Percentiles rank a stretch among this genome's conserved stretches.
These are phyloP conservation scores for Apophysomyces ossiformis DNA, from an alignment of 371 early-diverging fungal species.

Conservation along the genomic window DNA sequence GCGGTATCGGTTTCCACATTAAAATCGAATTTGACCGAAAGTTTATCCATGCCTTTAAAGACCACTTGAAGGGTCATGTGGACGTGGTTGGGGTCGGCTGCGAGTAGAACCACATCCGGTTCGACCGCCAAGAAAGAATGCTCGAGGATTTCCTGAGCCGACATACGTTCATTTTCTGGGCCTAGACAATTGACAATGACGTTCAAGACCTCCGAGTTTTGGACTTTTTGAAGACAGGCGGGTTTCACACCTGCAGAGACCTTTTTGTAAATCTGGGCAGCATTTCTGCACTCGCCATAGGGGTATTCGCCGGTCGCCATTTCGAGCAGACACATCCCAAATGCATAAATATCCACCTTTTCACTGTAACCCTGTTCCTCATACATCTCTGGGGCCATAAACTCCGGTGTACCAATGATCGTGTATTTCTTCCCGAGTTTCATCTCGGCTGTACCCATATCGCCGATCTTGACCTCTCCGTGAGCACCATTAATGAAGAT, in stretches of 20 bases:
- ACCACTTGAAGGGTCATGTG: constrained; percentile 83
- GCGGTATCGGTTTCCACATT: constrained; percentile 90
- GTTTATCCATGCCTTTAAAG: constrained; percentile 82
- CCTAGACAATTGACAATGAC: constrained; percentile 80
- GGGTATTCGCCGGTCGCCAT: constrained; percentile 92
- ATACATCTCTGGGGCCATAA: constrained; percentile 64
- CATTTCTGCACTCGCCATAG: constrained; percentile 87
- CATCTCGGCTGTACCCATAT: constrained; percentile 74
- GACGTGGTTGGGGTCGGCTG: constrained; percentile 65
- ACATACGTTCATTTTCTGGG: constrained; percentile 65
- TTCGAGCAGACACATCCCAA: constrained; percentile 92
- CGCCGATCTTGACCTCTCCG: constrained; percentile 92
- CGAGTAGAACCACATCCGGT: constrained; percentile 71
- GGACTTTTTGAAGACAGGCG: constrained; percentile 71
- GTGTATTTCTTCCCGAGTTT: constrained; percentile 63
- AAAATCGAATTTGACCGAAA: constrained; percentile 91
- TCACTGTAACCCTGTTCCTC: constrained; percentile 87
- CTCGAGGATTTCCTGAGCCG: constrained; percentile 81
- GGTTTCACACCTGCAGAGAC: constrained; percentile 84
- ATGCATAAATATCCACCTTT: constrained; percentile 92
- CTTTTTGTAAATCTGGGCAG: constrained; percentile 86
- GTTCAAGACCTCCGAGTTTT: constrained; percentile 71
- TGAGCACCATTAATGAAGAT: constrained; percentile 91
- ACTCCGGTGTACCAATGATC: constrained; percentile 76
- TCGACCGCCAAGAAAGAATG: constrained; percentile 83